Percentiles rank a stretch among this genome's conserved stretches.
phyloP scores from a whole-genome alignment of 2,329 filamentous ascomycete species.

The Colletotrichum acutatum region DNA sequence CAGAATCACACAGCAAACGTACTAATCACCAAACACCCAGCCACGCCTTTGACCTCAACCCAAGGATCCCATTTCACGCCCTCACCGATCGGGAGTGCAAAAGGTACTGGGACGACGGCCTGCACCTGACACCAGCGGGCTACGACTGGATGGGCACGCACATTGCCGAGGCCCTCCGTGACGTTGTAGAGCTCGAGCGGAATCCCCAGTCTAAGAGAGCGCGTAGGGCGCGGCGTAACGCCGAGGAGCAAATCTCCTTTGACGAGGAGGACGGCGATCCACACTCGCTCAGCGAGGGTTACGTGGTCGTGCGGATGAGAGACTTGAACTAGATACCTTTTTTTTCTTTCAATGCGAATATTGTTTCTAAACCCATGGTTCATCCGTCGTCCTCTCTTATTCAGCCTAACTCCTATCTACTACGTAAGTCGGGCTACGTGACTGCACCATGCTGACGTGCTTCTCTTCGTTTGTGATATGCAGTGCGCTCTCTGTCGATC shows the following conservation, averaged over 20 bases:
- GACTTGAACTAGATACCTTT: slow-evolving; percentile 58
- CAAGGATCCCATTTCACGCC: slow-evolving; percentile 63
- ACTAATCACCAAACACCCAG: slow-evolving; percentile 46
- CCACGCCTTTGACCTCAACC: slow-evolving; percentile 66
- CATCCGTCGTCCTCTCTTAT: not conserved
- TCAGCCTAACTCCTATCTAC: not conserved
- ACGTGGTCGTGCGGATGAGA: slow-evolving; percentile 63
- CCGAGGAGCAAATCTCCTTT: slow-evolving; percentile 52
- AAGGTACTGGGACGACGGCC: slow-evolving; percentile 69
- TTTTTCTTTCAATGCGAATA: slow-evolving; percentile 5
- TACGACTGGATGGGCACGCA: slow-evolving; percentile 72
- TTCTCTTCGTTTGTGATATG: slow-evolving; percentile 9
- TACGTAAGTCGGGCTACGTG: not conserved
- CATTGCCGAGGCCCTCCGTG: slow-evolving; percentile 63
- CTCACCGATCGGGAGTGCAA: slow-evolving; percentile 58
- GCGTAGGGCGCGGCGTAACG: slow-evolving; percentile 41
- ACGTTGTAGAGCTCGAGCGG: slow-evolving; percentile 45
- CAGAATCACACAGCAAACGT: not conserved
- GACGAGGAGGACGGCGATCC: slow-evolving; percentile 64
- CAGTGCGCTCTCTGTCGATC: slow-evolving; percentile 30
- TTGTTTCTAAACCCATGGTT: not conserved
- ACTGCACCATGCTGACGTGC: not conserved
- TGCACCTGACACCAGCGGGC: slow-evolving; percentile 68
- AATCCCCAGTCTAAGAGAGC: slow-evolving; percentile 37
- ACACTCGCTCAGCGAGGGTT: slow-evolving; percentile 59